These are phyloP conservation scores for Giardia duodenalis DNA, from an alignment of 208 protist genomes.

Conservation along the genomic window DNA sequence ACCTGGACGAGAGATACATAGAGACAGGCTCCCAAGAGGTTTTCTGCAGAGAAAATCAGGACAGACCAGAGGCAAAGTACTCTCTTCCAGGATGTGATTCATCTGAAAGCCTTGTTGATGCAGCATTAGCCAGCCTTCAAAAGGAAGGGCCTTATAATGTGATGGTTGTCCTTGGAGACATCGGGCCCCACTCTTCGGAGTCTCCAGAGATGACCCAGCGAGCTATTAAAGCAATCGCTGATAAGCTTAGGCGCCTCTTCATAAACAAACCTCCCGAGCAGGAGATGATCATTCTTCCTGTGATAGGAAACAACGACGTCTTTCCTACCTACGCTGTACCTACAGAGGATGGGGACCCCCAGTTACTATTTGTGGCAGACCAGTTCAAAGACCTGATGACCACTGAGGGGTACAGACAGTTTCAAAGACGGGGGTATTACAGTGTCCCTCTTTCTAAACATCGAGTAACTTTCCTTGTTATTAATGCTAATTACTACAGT, in stretches of 20 bases:
- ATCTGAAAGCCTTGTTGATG: not conserved
- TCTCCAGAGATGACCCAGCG: not conserved
- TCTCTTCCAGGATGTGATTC: not conserved
- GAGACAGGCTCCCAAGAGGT: not conserved
- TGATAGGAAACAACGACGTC: not conserved
- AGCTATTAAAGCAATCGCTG: not conserved
- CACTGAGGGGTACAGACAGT: not conserved
- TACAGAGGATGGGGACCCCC: not conserved
- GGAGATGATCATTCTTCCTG: not conserved
- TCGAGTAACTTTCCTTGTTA: not conserved
- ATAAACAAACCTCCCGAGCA: too few species aligned
- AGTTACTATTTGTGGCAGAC: not conserved
- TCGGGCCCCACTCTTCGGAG: not conserved
- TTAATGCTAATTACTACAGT: not conserved
- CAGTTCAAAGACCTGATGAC: not conserved
- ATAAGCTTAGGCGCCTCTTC: not conserved
- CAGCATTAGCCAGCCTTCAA: not conserved
- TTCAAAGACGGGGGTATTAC: not conserved
- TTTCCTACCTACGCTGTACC: not conserved
- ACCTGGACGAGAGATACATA: not conserved
- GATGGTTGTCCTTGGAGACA: not conserved
- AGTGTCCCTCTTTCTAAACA: not conserved
- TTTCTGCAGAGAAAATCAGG: not conserved
- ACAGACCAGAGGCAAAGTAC: not conserved
- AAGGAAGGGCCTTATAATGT: not conserved